Base-by-base conservation (phyloP, 1,284 basidiomycete species). In the Volvariella volvacea region DNA sequence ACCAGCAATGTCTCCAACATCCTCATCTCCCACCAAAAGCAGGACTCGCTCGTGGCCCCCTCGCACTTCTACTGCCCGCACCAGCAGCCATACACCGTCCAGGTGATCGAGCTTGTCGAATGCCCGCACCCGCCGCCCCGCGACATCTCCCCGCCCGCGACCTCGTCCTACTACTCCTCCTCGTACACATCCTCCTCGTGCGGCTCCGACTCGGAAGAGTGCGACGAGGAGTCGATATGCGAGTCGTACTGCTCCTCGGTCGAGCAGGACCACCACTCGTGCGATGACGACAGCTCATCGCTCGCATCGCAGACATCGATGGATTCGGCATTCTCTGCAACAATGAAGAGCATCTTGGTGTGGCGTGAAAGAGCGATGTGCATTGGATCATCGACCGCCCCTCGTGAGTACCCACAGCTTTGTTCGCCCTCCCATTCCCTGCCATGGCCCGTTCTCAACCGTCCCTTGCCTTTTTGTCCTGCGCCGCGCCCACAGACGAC, bases 31-130 rank as follows among this genome's bases (percentile, higher is more conserved):
- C 55, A 62, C 40, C 54, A 65, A 41, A 49, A 52, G 52, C 67
- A 70, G 41, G 52, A 56, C n/a, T 31, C 30, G 9, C n/a, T 31
- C n/a, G 30, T n/a, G 30, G 58, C 61, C 50, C 46, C 62, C 22
- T 57, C 55, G 43, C 70, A 73, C 43, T 60, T 78, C 56, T 75
- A 71, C 62, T 61, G 74, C 50, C 25, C 6, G 6, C 25, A 28
- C 25, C 65, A 68, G 53, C 73, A 78, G 48, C 75, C 70, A 1
- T 69, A 71, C 58, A 63, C 75, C 15, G 61, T 80, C 21, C 76
- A 80, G 62, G 78, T 86, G 65, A 87, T 86, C 46, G 74, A 85
- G 62, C 83, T 87, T 63, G 76, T 78, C 41, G 83, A 87, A 57
- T 78, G 74, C 3, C 58, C 78, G 0, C 68, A 80, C 1, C 81